Percentiles rank a stretch among this genome's conserved stretches.
These are phyloP conservation scores for Macrolepiota dolichaula DNA, from an alignment of 768 basidiomycete species.

Conservation along the genomic window DNA sequence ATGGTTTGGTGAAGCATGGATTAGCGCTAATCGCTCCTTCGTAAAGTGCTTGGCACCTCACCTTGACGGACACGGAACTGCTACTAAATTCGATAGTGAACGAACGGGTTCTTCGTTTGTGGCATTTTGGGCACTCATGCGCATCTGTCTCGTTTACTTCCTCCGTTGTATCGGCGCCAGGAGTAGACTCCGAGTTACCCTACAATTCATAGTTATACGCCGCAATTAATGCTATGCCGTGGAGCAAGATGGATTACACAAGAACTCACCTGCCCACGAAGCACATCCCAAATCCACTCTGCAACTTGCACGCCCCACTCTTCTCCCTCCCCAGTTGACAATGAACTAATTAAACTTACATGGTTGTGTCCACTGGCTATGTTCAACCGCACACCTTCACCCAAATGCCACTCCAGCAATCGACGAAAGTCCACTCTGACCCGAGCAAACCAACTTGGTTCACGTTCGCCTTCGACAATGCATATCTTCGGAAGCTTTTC, in stretches of 20 bases:
- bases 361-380: conserved; percentile 59
- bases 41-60: neutral
- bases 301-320: conserved; percentile 54
- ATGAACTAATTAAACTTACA: conserved; percentile 48
- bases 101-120: neutral
- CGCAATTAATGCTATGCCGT: neutral
- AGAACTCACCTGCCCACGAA: neutral
- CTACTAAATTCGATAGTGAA: neutral
- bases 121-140: neutral
- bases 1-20: neutral
- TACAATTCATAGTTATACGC: neutral
- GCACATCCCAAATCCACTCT: conserved; percentile 28
- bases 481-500: conserved; percentile 42
- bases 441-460: conserved; percentile 43
- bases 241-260: neutral
- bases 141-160: neutral
- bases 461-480: conserved; percentile 48
- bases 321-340: conserved; percentile 56
- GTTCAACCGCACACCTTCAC: conserved; percentile 28
- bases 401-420: conserved; percentile 33
- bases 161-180: neutral
- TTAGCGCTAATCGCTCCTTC: neutral
- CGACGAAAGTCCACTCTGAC: conserved; percentile 34
- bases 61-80: neutral
- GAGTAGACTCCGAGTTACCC: neutral